phyloP scores from a whole-genome alignment of 2,329 filamentous ascomycete species.

The Cladosporium austrohemisphaericum region DNA sequence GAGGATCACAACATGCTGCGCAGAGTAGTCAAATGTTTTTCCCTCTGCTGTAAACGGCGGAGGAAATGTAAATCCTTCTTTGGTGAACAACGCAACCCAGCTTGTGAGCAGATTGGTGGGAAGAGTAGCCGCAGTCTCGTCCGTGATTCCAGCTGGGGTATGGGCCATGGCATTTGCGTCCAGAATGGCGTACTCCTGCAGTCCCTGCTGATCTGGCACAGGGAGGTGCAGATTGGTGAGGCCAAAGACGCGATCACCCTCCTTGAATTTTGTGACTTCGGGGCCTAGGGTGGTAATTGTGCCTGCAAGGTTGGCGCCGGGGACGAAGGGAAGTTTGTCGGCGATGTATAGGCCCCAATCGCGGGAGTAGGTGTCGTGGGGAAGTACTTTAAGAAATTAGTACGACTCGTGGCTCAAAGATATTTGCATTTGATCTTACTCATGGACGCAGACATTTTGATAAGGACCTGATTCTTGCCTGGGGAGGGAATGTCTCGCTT shows the following conservation, averaged over 20 bases:
- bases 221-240: not conserved
- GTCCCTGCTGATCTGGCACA: not conserved
- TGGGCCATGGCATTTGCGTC: not conserved
- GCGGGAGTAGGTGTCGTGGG: conserved; percentile 16
- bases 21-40: not conserved
- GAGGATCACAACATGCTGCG: conserved; percentile 10
- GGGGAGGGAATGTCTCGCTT: conserved; percentile 6
- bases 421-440: not conserved
- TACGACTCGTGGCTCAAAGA: not conserved
- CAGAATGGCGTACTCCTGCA: not conserved
- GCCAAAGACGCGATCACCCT: not conserved
- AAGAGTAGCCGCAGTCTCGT: conserved; percentile 1
- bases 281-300: not conserved
- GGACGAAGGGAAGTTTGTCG: conserved; percentile 11
- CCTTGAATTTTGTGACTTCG: not conserved
- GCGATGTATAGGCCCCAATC: conserved; percentile 16
- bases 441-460: conserved; percentile 15
- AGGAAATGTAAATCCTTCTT: not conserved
- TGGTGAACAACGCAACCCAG: not conserved
- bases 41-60: too few relatives aligned
- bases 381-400: conserved; percentile 6
- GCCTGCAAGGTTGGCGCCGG: conserved; percentile 14
- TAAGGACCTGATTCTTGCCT: conserved; percentile 12
- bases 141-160: not conserved
- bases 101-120: not conserved